Percentiles rank a stretch among this genome's conserved stretches.
Evolutionary conservation across 1,139 yeast species (phyloP).

Genomic region (Fermentozyma sake): DNA sequence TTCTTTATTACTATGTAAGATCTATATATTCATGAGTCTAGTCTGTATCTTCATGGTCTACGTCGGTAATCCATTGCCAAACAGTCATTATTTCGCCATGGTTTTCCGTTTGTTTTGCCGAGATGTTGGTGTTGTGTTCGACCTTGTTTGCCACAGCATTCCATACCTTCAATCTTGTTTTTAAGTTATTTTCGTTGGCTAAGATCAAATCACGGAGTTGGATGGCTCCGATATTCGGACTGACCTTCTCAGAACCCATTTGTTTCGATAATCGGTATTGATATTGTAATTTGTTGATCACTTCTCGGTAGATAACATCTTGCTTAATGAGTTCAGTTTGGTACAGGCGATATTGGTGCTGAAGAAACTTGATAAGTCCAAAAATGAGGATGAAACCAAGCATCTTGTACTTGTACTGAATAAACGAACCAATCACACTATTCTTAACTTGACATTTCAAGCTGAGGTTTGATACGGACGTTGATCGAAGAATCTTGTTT

Average conservation of each 20-base stretch:
- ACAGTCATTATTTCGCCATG: constrained; percentile 86
- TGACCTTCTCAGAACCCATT: constrained; percentile 26
- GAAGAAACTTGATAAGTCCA: constrained; percentile 18
- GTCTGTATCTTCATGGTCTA: constrained; percentile 13
- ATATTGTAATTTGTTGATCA: constrained; percentile 41
- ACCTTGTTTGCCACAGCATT: constrained; percentile 51
- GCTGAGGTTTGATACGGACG: constrained; percentile 63
- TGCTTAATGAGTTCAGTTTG: constrained; percentile 27
- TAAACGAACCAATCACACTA: constrained; percentile 47
- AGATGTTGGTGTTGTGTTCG: constrained; percentile 64
- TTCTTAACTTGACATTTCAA: constrained; percentile 57
- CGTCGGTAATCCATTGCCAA: constrained; percentile 80
- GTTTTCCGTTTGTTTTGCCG: constrained; percentile 57
- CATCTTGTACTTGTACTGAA: constrained; percentile 38
- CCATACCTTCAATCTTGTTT: constrained; percentile 57
- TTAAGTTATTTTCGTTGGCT: constrained; percentile 38
- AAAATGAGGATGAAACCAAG: constrained; percentile 19
- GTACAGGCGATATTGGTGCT: constrained; percentile 30
- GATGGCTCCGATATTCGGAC: constrained; percentile 61
- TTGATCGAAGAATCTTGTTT: constrained; percentile 62
- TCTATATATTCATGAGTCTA: background rate
- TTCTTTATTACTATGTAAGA: background rate
- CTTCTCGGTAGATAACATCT: constrained; percentile 37
- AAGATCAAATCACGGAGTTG: constrained; percentile 74
- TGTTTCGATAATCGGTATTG: constrained; percentile 27